Percentiles rank a stretch among this genome's conserved stretches.
phyloP scores from a whole-genome alignment of 768 basidiomycete genomes.

The Pholiota microspora region DNA sequence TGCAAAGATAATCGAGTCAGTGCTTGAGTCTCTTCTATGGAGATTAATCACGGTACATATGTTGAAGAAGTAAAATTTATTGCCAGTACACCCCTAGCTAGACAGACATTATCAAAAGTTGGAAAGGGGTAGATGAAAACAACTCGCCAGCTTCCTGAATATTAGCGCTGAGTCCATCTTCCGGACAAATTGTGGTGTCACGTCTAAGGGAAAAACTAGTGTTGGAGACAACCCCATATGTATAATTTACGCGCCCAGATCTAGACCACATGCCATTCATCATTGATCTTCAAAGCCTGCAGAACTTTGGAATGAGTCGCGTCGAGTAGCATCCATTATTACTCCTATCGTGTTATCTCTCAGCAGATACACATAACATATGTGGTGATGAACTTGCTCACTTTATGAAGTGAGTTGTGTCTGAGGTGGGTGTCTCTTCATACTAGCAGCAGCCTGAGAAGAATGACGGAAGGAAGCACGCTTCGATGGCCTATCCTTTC shows the following conservation, averaged over 20 bases:
- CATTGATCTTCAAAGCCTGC: conserved; percentile 5
- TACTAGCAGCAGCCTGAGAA: too few relatives aligned
- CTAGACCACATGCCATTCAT: conserved; percentile 16
- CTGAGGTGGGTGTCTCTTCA: too few relatives aligned
- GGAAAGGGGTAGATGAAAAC: not conserved
- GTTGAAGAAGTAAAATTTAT: too few relatives aligned
- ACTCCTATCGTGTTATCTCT: not conserved
- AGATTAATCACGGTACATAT: not conserved
- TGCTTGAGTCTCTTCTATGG: not conserved
- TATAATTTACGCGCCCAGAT: conserved; percentile 13
- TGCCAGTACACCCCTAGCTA: too few relatives aligned
- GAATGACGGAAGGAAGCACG: not conserved
- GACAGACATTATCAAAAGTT: too few relatives aligned
- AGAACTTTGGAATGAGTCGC: not conserved
- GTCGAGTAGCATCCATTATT: not conserved
- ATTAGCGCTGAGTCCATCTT: not conserved
- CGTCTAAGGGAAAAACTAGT: conserved; percentile 13
- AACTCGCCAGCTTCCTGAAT: not conserved
- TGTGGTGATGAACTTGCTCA: not conserved
- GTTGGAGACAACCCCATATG: conserved; percentile 13
- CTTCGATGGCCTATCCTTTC: not conserved
- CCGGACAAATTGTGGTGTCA: conserved; percentile 3
- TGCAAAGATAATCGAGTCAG: conserved; percentile 11
- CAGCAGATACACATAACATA: not conserved
- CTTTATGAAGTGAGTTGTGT: not conserved